Evolutionary conservation across 768 basidiomycete genomes (phyloP).

Genomic region (Pleurotus djamor): DNA sequence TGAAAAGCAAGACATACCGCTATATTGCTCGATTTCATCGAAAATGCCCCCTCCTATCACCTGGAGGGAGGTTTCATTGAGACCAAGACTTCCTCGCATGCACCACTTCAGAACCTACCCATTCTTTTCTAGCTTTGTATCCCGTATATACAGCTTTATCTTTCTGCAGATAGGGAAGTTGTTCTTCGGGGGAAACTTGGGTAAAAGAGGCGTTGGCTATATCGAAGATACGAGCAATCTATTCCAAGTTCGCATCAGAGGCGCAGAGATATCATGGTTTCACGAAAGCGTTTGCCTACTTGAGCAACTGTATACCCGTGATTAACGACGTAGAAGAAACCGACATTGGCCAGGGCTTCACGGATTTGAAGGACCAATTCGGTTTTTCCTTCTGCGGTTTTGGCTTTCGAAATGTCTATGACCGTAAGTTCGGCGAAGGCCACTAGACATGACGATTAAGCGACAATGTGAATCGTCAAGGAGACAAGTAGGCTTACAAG

Average conservation of each 20-base stretch:
- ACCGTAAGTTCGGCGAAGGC: conserved; percentile 47
- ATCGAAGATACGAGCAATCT: conserved; percentile 45
- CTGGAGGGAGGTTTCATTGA: conserved; percentile 16
- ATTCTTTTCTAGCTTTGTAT: conserved; percentile 50
- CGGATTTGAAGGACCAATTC: conserved; percentile 36
- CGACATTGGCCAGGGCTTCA: conserved; percentile 41
- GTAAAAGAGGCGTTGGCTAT: conserved; percentile 44
- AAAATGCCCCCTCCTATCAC: conserved; percentile 36
- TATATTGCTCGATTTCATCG: conserved; percentile 44
- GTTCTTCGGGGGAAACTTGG: conserved; percentile 37
- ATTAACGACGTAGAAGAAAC: conserved; percentile 49
- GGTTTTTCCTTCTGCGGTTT: conserved; percentile 32
- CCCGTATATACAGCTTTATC: conserved; percentile 47
- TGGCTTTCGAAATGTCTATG: conserved; percentile 45
- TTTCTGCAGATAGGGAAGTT: conserved; percentile 32
- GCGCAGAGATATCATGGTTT: too few species aligned
- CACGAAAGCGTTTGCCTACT: conserved; percentile 18
- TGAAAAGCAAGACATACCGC: conserved; percentile 22
- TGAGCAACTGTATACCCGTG: conserved; percentile 39
- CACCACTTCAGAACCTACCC: conserved; percentile 25
- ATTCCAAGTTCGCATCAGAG: background rate
- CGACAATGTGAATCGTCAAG: background rate
- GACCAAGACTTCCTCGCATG: too few species aligned
- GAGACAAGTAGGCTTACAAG: conserved; percentile 20
- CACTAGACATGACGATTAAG: conserved; percentile 13